Base-by-base conservation (phyloP, 179 eudicot species). In the Sideroxylon spinosum region DNA sequence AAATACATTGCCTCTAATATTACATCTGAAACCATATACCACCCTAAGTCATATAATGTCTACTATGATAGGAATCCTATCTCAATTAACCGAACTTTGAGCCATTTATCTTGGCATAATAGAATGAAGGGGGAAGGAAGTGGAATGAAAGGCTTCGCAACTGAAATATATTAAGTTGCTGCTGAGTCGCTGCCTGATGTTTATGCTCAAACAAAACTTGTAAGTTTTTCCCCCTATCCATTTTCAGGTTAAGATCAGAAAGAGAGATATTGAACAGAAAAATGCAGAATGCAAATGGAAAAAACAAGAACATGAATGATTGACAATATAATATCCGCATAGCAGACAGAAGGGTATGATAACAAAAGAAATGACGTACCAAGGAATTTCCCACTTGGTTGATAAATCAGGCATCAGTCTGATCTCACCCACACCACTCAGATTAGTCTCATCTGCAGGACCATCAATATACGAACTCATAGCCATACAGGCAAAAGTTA, bases 361-460 rank as follows among this genome's bases (percentile, higher is more conserved):
- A 46, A 32, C 20, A 32, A 32, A 71, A 78, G 62, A 44, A 65
- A 76, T 32, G 13, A 11, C 67, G 74, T 92, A 96, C 98, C 98
- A 96, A 85, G 99, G 98, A 80, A 96, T 89, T 79, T 79, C 81
- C 80, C 79, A 76, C 83, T 85, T 88, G 69, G 98, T 96, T 76
- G 98, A 86, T 82, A 94, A 68, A 84, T 96, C 99, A 25, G 99
- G 97, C 56, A 91, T 82, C 65, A 96, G 86, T 87, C 98, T 91
- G 82, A 92, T 92, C 86, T 94, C 98, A 67, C 99, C 99, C 53
- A 89, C 90, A 64, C 90, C 97, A 62, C 83, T 86, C 79, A 96
- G 84, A 83, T 88, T 90, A 84, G 95, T 81, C 68, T 76, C 98
- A 74, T 89, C 89, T 76, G 95, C 97, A 63, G 98, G 97, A 75